These are phyloP conservation scores for Harrya chromipes DNA, from an alignment of 768 basidiomycete genomes.

Conservation along the genomic window DNA sequence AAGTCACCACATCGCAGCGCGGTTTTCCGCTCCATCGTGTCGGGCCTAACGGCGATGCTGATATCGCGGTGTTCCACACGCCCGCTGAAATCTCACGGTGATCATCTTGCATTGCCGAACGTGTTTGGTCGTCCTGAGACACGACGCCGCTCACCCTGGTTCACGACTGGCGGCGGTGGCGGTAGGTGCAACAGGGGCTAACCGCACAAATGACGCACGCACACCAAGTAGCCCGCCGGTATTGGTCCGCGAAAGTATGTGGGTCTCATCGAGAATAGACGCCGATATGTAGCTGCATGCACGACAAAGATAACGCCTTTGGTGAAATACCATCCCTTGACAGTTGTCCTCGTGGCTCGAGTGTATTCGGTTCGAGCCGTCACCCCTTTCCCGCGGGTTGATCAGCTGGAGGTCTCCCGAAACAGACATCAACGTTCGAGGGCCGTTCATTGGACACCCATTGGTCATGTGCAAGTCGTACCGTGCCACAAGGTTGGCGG, in stretches of 20 bases:
- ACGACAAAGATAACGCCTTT: slow-evolving; percentile 4
- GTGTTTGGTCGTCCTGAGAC: background rate
- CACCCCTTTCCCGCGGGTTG: background rate
- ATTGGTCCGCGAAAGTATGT: slow-evolving; percentile 6
- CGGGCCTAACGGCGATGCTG: no score
- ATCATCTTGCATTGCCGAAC: background rate
- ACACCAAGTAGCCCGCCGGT: background rate
- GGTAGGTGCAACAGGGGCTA: no score
- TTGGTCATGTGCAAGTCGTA: slow-evolving; percentile 1
- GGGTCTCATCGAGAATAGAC: background rate
- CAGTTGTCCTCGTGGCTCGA: slow-evolving; percentile 1
- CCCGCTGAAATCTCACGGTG: background rate
- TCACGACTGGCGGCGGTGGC: background rate
- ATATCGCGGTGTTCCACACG: no score
- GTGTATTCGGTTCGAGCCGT: slow-evolving; percentile 3
- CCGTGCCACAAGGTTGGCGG: slow-evolving; percentile 7
- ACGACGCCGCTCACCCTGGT: background rate
- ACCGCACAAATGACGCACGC: background rate
- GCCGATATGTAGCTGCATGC: background rate
- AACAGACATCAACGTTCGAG: background rate
- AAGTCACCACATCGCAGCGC: background rate
- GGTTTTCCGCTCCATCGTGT: no score
- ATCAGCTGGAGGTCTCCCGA: slow-evolving; percentile 1
- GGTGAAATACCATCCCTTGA: background rate
- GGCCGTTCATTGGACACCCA: background rate